Evolutionary conservation across 2,329 filamentous ascomycete genomes (phyloP).

Genomic region (Amesomyces nigricolor): DNA sequence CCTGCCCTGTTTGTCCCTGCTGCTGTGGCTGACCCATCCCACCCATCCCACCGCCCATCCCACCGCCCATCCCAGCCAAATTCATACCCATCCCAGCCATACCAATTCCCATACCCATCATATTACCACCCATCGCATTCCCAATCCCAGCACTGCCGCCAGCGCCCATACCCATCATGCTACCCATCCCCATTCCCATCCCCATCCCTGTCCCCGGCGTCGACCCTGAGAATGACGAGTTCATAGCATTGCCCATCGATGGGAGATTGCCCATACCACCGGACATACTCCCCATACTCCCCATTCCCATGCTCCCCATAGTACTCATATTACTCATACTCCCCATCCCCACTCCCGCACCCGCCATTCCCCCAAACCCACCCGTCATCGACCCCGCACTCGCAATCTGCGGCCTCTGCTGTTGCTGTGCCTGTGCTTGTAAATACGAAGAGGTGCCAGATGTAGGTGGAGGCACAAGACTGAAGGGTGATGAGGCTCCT

Average conservation of each 20-base stretch:
- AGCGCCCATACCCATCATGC: conserved; percentile 14
- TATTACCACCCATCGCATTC: conserved; percentile 29
- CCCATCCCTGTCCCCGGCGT: neutral
- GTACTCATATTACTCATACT: conserved; percentile 23
- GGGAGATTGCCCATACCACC: conserved; percentile 10
- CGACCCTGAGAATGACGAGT: neutral
- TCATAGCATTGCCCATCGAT: too few relatives aligned
- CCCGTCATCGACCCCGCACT: conserved; percentile 7
- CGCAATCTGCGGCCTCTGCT: conserved; percentile 21
- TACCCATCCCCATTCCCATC: neutral
- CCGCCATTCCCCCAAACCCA: conserved; percentile 18
- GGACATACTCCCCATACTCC: conserved; percentile 18
- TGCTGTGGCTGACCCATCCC: conserved; percentile 22
- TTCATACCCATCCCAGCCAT: conserved; percentile 24
- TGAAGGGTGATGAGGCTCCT: conserved; percentile 36
- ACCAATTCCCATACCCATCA: conserved; percentile 23
- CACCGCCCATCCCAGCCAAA: neutral
- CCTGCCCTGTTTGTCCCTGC: conserved; percentile 23
- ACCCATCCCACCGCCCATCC: conserved; percentile 13
- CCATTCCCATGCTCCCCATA: conserved; percentile 16
- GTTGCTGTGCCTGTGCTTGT: conserved; percentile 10
- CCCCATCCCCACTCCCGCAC: conserved; percentile 18
- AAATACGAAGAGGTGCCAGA: conserved; percentile 15
- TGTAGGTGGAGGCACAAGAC: conserved; percentile 42
- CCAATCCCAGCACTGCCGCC: conserved; percentile 17